phyloP scores from a whole-genome alignment of 2,329 filamentous ascomycete species.

The Phyllosticta ampelicida region DNA sequence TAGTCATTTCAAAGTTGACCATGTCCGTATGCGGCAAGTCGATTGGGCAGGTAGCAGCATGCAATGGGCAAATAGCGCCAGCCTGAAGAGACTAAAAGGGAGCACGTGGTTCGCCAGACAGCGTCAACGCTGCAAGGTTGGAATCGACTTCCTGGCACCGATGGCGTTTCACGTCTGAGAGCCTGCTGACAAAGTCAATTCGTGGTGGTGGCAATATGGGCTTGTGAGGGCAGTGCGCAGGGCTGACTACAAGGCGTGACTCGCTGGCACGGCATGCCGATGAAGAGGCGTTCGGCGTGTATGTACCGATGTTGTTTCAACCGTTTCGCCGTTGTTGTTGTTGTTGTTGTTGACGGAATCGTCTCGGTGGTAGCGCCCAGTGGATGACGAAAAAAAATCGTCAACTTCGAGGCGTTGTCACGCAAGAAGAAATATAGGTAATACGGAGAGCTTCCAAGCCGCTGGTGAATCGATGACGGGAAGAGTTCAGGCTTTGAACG shows the following conservation, averaged over 20 bases:
- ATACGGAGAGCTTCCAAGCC: too few species aligned
- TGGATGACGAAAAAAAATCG: too few species aligned
- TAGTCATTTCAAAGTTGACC: neutral
- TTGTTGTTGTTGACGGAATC: neutral
- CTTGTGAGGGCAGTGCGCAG: neutral
- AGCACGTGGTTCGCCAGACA: neutral
- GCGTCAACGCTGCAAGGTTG: neutral
- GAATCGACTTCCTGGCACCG: neutral
- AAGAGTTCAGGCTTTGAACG: too few species aligned
- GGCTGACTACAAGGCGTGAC: neutral
- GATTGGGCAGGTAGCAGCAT: neutral
- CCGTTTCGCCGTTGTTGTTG: neutral
- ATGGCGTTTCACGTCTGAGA: constrained; percentile 6
- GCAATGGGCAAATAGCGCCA: neutral
- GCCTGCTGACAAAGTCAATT: neutral
- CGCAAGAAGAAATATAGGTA: too few species aligned
- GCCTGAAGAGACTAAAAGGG: neutral
- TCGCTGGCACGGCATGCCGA: neutral
- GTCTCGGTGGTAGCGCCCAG: too few species aligned
- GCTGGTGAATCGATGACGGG: too few species aligned
- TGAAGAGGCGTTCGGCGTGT: neutral
- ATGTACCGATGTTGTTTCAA: neutral
- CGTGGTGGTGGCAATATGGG: neutral
- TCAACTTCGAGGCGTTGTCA: too few species aligned
- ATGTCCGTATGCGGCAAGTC: neutral